These are phyloP conservation scores for Chlorella sp. DNA, from an alignment of 139 green algal genomes.

Conservation along the genomic window DNA sequence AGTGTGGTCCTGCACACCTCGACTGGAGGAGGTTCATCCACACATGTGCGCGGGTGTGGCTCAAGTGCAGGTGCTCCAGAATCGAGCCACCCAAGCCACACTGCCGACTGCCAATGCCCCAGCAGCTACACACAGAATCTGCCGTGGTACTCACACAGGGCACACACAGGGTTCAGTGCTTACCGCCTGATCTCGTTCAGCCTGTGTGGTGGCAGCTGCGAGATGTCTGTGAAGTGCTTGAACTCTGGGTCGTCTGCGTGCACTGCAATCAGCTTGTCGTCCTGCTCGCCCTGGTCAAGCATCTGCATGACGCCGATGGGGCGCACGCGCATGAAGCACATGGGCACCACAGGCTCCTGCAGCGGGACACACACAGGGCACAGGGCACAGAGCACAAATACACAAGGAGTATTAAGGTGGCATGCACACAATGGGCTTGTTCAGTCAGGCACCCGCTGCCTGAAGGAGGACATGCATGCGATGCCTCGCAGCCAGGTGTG, in stretches of 20 bases:
- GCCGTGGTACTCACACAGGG: background rate
- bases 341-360: slow-evolving; percentile 81
- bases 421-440: background rate
- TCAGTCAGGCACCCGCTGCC: too few species aligned
- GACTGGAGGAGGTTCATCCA: background rate
- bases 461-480: too few species aligned
- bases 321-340: slow-evolving; percentile 77
- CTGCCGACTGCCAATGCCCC: background rate
- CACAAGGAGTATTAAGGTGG: background rate
- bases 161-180: background rate
- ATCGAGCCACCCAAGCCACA: background rate
- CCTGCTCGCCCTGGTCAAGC: slow-evolving; percentile 87
- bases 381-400: too few species aligned
- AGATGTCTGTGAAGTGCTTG: slow-evolving; percentile 80
- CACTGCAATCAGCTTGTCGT: slow-evolving; percentile 77
- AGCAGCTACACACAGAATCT: background rate
- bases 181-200: slow-evolving; percentile 76
- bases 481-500: too few species aligned
- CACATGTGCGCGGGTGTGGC: background rate
- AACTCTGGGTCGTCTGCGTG: slow-evolving; percentile 93
- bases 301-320: slow-evolving; percentile 95
- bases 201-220: slow-evolving; percentile 80
- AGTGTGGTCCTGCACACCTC: background rate
- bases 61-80: background rate
- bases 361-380: too few species aligned